Conservation (phyloP, 129 eudicot genomes). For the Ambrosia artemisiifolia region DNA sequence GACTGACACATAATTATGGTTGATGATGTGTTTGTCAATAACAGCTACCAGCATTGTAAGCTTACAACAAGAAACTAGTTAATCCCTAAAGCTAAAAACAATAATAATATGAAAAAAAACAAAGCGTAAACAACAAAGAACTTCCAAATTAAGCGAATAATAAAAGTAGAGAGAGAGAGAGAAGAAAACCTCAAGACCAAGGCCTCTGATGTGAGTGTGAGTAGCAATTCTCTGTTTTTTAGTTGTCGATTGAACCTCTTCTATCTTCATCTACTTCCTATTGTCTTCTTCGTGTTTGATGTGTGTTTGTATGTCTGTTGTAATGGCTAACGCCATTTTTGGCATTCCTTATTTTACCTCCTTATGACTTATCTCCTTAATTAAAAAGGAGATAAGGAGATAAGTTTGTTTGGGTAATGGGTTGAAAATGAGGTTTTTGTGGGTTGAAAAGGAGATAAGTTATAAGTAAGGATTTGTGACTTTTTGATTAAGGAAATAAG, state of each 20-base stretch:
- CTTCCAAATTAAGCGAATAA: slow-evolving; percentile 16
- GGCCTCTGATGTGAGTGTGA: slow-evolving; percentile 98
- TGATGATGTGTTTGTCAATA: neutral
- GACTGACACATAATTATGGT: too few relatives aligned
- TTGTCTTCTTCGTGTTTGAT: neutral
- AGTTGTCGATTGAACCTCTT: slow-evolving; percentile 82
- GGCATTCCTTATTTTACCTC: too few relatives aligned
- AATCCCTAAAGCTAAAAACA: too few relatives aligned
- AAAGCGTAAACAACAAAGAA: too few relatives aligned
- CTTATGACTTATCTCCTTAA: too few relatives aligned
- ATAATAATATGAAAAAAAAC: slow-evolving; percentile 11
- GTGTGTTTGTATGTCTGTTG: neutral
- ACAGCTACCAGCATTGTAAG: neutral
- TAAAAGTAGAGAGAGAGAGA: neutral
- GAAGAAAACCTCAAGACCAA: slow-evolving; percentile 78
- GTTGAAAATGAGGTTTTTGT: too few relatives aligned
- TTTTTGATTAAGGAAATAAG: too few relatives aligned
- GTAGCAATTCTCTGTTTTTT: slow-evolving; percentile 95
- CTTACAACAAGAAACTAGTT: neutral
- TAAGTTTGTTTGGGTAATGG: too few relatives aligned
- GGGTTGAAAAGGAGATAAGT: too few relatives aligned
- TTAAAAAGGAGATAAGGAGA: too few relatives aligned
- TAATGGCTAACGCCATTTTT: too few relatives aligned
- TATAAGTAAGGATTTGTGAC: too few relatives aligned
- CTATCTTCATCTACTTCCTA: slow-evolving; percentile 69